A percentile compares a stretch with the other conserved stretches of the same genome.
Evolutionary conservation across 2,329 filamentous ascomycete genomes (phyloP).

Genomic region (Cladosporium sp.): DNA sequence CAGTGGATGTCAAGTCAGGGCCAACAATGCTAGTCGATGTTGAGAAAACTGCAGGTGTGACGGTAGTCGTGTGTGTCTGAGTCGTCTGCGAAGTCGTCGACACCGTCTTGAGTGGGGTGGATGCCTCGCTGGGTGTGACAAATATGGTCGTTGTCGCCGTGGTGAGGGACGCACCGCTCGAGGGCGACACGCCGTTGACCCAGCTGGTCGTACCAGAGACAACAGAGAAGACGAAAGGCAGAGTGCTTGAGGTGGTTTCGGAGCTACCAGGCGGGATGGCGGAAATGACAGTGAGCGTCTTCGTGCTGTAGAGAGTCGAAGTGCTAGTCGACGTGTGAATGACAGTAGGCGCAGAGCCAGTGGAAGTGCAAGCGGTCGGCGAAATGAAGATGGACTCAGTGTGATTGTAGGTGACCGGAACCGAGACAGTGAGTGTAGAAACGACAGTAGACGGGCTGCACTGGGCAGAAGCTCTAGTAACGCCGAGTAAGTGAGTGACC

Average conservation of each 20-base stretch:
- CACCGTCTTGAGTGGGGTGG: conserved; percentile 22
- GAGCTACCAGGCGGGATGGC: conserved; percentile 22
- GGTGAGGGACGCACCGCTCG: conserved; percentile 29
- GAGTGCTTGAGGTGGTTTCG: conserved; percentile 10
- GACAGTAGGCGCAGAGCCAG: conserved; percentile 5
- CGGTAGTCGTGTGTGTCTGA: conserved; percentile 20
- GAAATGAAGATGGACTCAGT: conserved; percentile 19
- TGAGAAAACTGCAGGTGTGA: conserved; percentile 32
- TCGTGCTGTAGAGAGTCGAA: conserved; percentile 21
- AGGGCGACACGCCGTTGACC: conserved; percentile 32
- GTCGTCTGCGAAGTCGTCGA: conserved; percentile 23
- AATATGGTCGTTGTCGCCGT: conserved; percentile 30
- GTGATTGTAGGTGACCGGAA: conserved; percentile 24
- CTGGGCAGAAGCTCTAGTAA: conserved; percentile 33
- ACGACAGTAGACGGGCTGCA: conserved; percentile 34
- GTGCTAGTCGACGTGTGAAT: conserved; percentile 24
- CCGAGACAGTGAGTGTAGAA: conserved; percentile 32
- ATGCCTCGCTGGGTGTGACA: conserved; percentile 23
- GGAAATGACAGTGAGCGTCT: conserved; percentile 29
- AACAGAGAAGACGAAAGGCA: conserved; percentile 24
- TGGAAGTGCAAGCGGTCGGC: conserved; percentile 14
- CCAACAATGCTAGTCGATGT: conserved; percentile 31
- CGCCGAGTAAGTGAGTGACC: conserved; percentile 35
- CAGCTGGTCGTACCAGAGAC: conserved; percentile 31
- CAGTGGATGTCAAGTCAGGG: conserved; percentile 31